phyloP scores from a whole-genome alignment of 257 asterid genomes.

The Scutellaria baicalensis region DNA sequence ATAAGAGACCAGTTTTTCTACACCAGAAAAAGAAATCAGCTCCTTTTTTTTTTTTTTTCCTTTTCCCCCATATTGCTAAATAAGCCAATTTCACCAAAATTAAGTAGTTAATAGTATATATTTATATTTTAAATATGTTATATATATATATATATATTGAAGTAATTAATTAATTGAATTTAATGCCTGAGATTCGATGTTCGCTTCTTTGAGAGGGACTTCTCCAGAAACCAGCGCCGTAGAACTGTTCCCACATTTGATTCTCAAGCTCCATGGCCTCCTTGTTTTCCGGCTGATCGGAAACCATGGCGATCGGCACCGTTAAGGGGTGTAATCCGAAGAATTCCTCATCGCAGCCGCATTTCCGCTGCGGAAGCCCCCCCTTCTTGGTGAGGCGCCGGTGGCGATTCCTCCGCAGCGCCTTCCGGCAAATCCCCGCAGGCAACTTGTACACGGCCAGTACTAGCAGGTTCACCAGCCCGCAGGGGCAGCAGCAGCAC shows the following conservation, averaged over 20 bases:
- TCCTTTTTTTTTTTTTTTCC: neutral
- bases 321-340: conserved; percentile 13
- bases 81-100: neutral
- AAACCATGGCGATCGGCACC: conserved; percentile 9
- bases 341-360: conserved; percentile 27
- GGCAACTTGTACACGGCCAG: conserved; percentile 68
- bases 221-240: conserved; percentile 83
- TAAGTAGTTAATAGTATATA: neutral
- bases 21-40: neutral
- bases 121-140: too few species aligned
- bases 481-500: conserved; percentile 80
- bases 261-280: conserved; percentile 46
- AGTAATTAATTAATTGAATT: neutral
- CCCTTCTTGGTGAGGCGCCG: conserved; percentile 31
- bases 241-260: conserved; percentile 68
- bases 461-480: conserved; percentile 44
- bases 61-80: neutral
- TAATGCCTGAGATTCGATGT: neutral
- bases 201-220: conserved; percentile 53
- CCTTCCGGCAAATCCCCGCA: conserved; percentile 61
- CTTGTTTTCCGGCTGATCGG: conserved; percentile 14
- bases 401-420: conserved; percentile 36
- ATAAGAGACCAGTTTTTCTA: neutral
- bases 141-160: neutral
- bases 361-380: conserved; percentile 27